Conservation (phyloP, 1,284 basidiomycete species). For the Cutaneotrichosporon mucoides region DNA sequence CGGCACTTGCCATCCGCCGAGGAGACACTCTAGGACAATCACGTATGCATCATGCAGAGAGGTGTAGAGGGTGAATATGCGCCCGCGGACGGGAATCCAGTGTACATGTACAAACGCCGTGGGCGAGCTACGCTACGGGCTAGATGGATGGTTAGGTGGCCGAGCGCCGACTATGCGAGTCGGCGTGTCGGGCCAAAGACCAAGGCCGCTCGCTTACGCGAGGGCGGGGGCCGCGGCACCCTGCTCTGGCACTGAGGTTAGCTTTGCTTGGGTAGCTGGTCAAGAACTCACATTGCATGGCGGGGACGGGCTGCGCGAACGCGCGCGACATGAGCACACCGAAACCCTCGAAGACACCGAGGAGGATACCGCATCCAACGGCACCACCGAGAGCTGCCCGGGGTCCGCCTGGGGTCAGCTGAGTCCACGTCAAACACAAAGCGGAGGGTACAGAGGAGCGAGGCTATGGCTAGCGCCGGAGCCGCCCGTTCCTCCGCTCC, state of each 20-base stretch:
- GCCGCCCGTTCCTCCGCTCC: too few relatives aligned
- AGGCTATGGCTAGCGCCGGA: too few relatives aligned
- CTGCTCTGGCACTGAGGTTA: conserved; percentile 27
- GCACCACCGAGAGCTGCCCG: conserved; percentile 84
- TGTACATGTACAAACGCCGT: conserved; percentile 7
- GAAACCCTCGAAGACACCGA: conserved; percentile 81
- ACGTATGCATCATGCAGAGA: conserved; percentile 7
- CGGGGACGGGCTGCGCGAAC: conserved; percentile 48
- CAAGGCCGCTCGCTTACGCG: conserved; percentile 9
- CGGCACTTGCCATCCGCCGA: too few relatives aligned
- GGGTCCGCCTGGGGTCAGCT: conserved; percentile 67
- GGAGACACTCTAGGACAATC: neutral
- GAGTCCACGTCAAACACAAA: too few relatives aligned
- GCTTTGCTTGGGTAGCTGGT: too few relatives aligned
- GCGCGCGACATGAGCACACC: conserved; percentile 48
- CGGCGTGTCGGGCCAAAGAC: too few relatives aligned
- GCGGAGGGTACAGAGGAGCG: too few relatives aligned
- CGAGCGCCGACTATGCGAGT: too few relatives aligned
- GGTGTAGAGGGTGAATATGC: neutral
- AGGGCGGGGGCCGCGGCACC: conserved; percentile 30
- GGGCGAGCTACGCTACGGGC: neutral
- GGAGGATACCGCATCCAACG: conserved; percentile 90
- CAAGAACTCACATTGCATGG: conserved; percentile 29
- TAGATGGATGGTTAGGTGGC: too few relatives aligned
- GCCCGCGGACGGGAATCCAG: neutral